These are phyloP conservation scores for Cicer chorassanicum DNA, from an alignment of 306 rosid species.

Conservation along the genomic window DNA sequence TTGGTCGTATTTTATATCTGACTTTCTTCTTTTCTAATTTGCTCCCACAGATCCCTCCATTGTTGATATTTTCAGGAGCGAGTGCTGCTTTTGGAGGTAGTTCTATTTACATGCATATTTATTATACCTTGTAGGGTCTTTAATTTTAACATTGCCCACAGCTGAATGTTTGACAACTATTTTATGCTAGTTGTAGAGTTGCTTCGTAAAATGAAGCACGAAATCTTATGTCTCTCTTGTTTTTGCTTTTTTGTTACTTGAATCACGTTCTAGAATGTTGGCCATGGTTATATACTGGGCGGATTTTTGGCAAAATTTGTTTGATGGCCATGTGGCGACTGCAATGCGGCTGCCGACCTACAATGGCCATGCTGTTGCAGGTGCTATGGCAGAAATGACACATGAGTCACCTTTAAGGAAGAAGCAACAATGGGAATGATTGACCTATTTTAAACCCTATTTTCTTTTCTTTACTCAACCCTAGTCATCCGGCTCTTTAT, in stretches of 20 bases:
- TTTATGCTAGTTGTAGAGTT: neutral
- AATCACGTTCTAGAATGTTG: slow-evolving; percentile 2
- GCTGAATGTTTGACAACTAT: slow-evolving; percentile 20
- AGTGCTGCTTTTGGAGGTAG: slow-evolving; percentile 95
- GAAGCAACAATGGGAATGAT: neutral
- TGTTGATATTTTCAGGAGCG: slow-evolving; percentile 76
- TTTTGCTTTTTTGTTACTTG: neutral
- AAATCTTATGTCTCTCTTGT: neutral
- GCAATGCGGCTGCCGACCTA: neutral
- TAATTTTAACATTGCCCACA: neutral
- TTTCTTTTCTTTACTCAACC: neutral
- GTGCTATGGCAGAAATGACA: neutral
- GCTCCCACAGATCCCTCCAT: slow-evolving; percentile 72
- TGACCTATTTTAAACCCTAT: neutral
- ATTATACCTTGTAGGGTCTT: neutral
- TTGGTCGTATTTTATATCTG: slow-evolving; percentile 35
- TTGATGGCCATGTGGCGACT: neutral
- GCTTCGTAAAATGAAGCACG: neutral
- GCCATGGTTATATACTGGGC: neutral
- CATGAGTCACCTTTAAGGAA: neutral
- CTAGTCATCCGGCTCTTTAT: neutral
- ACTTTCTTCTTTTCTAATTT: slow-evolving; percentile 34
- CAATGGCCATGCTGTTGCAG: neutral
- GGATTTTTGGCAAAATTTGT: neutral
- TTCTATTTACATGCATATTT: slow-evolving; percentile 5